Base-by-base conservation (phyloP, 768 basidiomycete species). In the Thelephora ganbajun region DNA sequence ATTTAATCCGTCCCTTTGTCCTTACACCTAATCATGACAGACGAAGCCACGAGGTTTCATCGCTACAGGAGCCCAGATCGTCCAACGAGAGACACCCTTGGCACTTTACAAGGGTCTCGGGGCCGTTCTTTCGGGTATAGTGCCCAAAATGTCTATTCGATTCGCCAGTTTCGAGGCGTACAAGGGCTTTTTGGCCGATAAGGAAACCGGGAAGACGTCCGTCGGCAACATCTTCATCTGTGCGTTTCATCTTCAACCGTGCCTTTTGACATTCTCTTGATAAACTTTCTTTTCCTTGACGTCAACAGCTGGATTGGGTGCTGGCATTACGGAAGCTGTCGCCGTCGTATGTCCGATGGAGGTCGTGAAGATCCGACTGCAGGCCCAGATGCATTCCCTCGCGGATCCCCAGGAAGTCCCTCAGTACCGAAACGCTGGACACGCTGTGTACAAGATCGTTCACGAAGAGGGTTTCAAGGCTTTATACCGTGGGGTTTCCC, bases 71-170 rank as follows among this genome's bases (percentile, higher is more conserved):
- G 66, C 74, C 11, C 79, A 83, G 61, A 99, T 99, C 51, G 80
- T 90, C 20, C 74, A 73, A 50, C 77, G 91, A 48, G 96, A 99
- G 67, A 93, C 93, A 2, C 90, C 91, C 0, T 73, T 98, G 35
- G 96, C 96, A 2, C 67, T 99, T 35, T 99, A 98, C 77, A 99
- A 99, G 62, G 96, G 93, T 52, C 77, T 99, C 34, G 96, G 96
- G 18, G 96, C 96, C 7, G 96, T 99, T 37, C 69, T 94, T 42
- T 83, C 88, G 11, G 96, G 96, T 11, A 99, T 99, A 62, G 90
- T 97, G 6, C 96, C 96, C 1, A 99, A 99, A 69, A 99, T 99
- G 96, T 91, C 91, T 43, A 97, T 92, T 60, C 85, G 96, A 33
- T 99, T 98, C 62, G 93, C 94, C 9, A 90, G 88, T 63, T 99